phyloP scores from a whole-genome alignment of 306 rosid species.

The Erythrophleum fordii region DNA sequence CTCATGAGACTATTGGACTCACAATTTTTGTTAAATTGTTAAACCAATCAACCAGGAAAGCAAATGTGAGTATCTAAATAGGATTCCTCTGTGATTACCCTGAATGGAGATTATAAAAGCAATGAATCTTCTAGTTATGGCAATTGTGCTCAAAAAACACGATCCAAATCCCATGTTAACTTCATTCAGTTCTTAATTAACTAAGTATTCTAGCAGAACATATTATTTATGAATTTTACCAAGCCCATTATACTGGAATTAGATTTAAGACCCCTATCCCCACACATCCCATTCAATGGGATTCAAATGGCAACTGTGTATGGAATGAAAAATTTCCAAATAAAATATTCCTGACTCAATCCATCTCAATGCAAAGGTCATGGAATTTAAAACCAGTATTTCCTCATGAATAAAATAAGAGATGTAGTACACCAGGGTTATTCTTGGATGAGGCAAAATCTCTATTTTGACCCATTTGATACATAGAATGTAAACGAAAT shows the following conservation, averaged over 20 bases:
- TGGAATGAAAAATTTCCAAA: not conserved
- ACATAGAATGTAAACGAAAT: no score
- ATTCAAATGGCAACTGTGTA: constrained; percentile 11
- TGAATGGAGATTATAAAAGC: constrained; percentile 12
- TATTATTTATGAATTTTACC: not conserved
- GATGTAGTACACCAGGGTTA: constrained; percentile 5
- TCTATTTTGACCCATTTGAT: no score
- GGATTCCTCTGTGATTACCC: not conserved
- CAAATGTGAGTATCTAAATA: constrained; percentile 14
- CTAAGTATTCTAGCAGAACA: not conserved
- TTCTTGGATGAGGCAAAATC: constrained; percentile 7
- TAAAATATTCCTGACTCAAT: not conserved
- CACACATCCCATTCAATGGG: not conserved
- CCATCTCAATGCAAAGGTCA: not conserved
- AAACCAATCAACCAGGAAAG: constrained; percentile 26
- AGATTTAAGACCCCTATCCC: not conserved
- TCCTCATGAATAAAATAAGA: not conserved
- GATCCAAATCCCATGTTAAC: not conserved
- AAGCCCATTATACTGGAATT: constrained; percentile 5
- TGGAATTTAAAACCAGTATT: not conserved
- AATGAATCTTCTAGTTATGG: not conserved
- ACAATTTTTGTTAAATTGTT: not conserved
- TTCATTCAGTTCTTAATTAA: constrained; percentile 11
- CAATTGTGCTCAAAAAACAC: constrained; percentile 20
- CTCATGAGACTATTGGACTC: constrained; percentile 15